phyloP scores from a whole-genome alignment of 2,329 filamentous ascomycete genomes.

The Colletotrichum magnum region DNA sequence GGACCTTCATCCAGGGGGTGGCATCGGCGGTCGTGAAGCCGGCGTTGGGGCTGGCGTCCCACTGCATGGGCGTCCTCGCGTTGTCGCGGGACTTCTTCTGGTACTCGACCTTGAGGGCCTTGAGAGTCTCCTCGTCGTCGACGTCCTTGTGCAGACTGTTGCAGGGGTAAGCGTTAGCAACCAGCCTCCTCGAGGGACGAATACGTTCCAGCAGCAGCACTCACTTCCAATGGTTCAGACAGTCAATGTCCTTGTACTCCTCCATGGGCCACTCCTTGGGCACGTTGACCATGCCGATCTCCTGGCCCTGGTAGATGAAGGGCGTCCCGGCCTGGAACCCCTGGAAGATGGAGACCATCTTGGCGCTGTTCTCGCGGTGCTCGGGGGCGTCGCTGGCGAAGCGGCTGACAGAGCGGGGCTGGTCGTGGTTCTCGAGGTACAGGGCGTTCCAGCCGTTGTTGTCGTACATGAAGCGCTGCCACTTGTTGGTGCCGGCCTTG shows the following conservation, averaged over 20 bases:
- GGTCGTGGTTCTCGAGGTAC: conserved; percentile 78
- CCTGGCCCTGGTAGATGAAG: conserved; percentile 80
- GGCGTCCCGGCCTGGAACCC: conserved; percentile 73
- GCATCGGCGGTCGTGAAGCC: conserved; percentile 71
- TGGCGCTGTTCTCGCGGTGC: conserved; percentile 65
- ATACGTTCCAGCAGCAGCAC: conserved; percentile 30
- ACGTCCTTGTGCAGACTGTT: conserved; percentile 54
- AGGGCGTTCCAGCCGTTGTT: conserved; percentile 75
- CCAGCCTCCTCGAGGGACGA: too few species aligned
- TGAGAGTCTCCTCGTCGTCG: conserved; percentile 54
- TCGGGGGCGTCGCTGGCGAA: conserved; percentile 66
- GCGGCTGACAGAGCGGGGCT: conserved; percentile 71
- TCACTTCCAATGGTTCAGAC: conserved; percentile 65
- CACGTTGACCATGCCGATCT: conserved; percentile 77
- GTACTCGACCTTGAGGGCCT: conserved; percentile 59
- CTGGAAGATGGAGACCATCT: conserved; percentile 72
- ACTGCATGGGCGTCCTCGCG: conserved; percentile 80
- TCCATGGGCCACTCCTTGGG: conserved; percentile 72
- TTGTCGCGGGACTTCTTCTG: conserved; percentile 77
- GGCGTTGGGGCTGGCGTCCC: conserved; percentile 71
- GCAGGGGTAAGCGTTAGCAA: conserved; percentile 6
- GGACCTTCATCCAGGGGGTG: conserved; percentile 79
- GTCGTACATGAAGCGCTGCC: conserved; percentile 72
- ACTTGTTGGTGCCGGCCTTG: conserved; percentile 67
- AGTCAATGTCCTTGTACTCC: conserved; percentile 79